Evolutionary conservation across 116 monocot genomes (phyloP).

Genomic region (Thalassia testudinum): DNA sequence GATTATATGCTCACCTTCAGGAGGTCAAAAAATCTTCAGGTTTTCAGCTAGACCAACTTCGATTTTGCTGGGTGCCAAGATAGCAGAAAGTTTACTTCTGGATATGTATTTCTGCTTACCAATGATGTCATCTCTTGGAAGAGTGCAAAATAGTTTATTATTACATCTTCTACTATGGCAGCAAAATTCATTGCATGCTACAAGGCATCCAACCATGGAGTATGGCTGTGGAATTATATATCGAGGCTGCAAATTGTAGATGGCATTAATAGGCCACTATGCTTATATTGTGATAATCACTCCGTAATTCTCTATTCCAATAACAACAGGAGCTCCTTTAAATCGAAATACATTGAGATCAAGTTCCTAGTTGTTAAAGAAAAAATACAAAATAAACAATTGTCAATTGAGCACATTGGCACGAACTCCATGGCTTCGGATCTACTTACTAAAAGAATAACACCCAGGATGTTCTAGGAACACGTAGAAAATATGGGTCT

Average conservation of each 20-base stretch:
- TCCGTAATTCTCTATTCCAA: not conserved
- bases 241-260: not conserved
- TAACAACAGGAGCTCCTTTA: not conserved
- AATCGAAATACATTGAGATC: constrained; percentile 4
- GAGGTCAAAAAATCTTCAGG: no score
- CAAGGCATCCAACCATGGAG: constrained; percentile 4
- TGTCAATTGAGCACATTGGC: not conserved
- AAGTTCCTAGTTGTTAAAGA: constrained; percentile 6
- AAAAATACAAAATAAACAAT: not conserved
- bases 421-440: not conserved
- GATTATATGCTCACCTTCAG: no score
- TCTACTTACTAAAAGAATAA: not conserved
- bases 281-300: constrained; percentile 1
- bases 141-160: constrained; percentile 4
- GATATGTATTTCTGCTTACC: not conserved
- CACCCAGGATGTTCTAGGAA: not conserved
- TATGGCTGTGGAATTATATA: constrained; percentile 4
- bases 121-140: not conserved
- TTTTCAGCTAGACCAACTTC: no score
- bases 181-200: constrained; percentile 4
- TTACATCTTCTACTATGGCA: constrained; percentile 5
- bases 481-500: not conserved
- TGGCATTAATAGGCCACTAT: not conserved
- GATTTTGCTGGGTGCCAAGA: no score
- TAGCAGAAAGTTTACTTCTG: no score